These are phyloP conservation scores for Lyophyllum atratum DNA, from an alignment of 768 basidiomycete species.

Conservation along the genomic window DNA sequence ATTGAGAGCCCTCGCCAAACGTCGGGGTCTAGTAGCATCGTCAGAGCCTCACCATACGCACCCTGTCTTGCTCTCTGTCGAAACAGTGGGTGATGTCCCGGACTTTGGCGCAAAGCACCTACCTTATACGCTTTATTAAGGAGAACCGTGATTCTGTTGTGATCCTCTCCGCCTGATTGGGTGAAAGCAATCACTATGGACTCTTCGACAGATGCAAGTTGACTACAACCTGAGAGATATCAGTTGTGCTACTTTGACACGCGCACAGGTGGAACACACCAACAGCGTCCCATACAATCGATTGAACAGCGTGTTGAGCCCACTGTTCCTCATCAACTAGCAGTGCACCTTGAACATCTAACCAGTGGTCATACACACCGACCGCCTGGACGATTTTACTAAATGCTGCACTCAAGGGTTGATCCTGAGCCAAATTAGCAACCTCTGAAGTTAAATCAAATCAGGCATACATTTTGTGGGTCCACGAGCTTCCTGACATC, in stretches of 20 bases:
- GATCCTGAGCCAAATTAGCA: conserved; percentile 45
- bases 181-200: conserved; percentile 70
- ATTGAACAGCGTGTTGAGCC: conserved; percentile 74
- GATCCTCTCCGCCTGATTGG: conserved; percentile 56
- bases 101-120: too few species aligned
- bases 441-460: not conserved
- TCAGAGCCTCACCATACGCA: conserved; percentile 59
- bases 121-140: conserved; percentile 76
- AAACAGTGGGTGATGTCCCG: too few species aligned
- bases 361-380: conserved; percentile 72
- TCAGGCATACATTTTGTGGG: conserved; percentile 53
- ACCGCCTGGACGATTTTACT: conserved; percentile 66
- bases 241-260: not conserved
- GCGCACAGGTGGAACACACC: conserved; percentile 41
- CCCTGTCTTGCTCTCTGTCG: conserved; percentile 70
- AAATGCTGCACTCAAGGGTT: conserved; percentile 71
- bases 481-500: conserved; percentile 79
- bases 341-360: conserved; percentile 53
- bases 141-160: conserved; percentile 58
- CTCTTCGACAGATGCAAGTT: conserved; percentile 67
- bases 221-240: conserved; percentile 57
- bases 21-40: conserved; percentile 63
- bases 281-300: conserved; percentile 68
- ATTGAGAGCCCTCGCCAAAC: conserved; percentile 71
- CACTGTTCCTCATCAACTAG: conserved; percentile 63